Base-by-base conservation (phyloP, 257 asterid species). In the Prunella vulgaris region DNA sequence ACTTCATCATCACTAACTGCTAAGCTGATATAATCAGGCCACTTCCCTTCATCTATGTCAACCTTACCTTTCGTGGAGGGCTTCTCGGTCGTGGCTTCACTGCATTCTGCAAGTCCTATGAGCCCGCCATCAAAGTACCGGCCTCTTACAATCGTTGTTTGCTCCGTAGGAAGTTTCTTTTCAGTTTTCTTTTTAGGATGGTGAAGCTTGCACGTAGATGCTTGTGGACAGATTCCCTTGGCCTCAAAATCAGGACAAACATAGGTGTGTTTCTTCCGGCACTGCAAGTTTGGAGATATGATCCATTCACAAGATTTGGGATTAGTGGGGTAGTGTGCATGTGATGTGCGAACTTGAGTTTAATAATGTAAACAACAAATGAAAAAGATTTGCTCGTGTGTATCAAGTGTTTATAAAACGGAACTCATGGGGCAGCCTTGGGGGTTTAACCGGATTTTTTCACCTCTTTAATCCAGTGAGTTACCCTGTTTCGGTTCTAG, bases 191-290 rank as follows among this genome's bases (percentile, higher is more conserved):
- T 85, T 71, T 84, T 91, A 2, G 97, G 99, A 56, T 94, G 97
- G 79, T 91, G 97, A 72, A 94, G 97, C 90, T 89, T 94, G 96
- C 96, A 91, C 9, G 86, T 78, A 20, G 90, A 77, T 72, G 80
- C 87, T 81, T 79, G 86, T 3, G 84, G 80, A 64, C 97, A 93
- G 25, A 24, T 73, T 72, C 99, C 99, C 3, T 86, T 87, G 10
- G 90, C 86, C 83, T 90, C 96, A 66, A 84, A 90, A 22, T 70
- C 85, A 27, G 96, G 96, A 72, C 97, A 90, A 58, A 84, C 88
- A 25, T 86, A 86, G 33, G 91, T 86, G 87, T 93, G 99, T 82
- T 90, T 93, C 91, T 82, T 93, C 92, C 30, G 96, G 80, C 99
- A 93, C 99, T 93, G 96, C 97, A 87, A 64, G 65, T 74, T 81